Conservation (phyloP, 1,284 basidiomycete genomes). For the Cutaneotrichosporon sp. region DNA sequence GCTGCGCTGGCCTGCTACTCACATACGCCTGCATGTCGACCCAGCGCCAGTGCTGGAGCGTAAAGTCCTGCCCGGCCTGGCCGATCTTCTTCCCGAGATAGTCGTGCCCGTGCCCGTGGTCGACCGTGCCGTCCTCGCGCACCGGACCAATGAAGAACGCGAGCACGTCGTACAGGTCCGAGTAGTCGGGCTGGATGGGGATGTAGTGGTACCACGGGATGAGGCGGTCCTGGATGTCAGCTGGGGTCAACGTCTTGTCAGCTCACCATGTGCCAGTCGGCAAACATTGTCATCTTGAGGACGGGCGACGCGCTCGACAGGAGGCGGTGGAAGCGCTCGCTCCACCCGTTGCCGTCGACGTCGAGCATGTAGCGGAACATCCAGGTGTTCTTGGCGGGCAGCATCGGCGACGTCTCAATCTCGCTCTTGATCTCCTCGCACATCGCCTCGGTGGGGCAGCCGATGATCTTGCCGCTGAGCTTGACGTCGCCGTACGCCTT, state of each 20-base stretch:
- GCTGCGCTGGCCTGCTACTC: too few species aligned
- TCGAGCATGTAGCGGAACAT: constrained; percentile 52
- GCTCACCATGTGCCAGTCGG: constrained; percentile 53
- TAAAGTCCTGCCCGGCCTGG: constrained; percentile 54
- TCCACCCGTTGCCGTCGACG: constrained; percentile 68
- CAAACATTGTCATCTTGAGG: constrained; percentile 54
- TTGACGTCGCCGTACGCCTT: constrained; percentile 54
- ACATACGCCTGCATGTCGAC: constrained; percentile 57
- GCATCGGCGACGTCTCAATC: constrained; percentile 55
- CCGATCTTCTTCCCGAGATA: constrained; percentile 57
- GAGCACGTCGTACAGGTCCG: constrained; percentile 57
- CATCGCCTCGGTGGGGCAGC: constrained; percentile 34
- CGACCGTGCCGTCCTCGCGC: constrained; percentile 43
- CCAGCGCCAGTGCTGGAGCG: constrained; percentile 56
- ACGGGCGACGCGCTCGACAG: constrained; percentile 53
- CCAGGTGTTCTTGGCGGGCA: constrained; percentile 60
- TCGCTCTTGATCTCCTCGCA: constrained; percentile 44
- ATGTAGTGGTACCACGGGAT: constrained; percentile 55
- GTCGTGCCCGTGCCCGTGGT: constrained; percentile 48
- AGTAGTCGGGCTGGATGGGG: constrained; percentile 56
- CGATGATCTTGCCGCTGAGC: constrained; percentile 47
- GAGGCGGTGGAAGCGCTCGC: constrained; percentile 61
- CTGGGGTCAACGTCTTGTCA: background rate
- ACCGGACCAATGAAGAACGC: constrained; percentile 55
- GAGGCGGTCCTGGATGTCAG: constrained; percentile 30